phyloP scores from a whole-genome alignment of 2,329 filamentous ascomycete genomes.

The Aspergillus pseudotamarii region DNA sequence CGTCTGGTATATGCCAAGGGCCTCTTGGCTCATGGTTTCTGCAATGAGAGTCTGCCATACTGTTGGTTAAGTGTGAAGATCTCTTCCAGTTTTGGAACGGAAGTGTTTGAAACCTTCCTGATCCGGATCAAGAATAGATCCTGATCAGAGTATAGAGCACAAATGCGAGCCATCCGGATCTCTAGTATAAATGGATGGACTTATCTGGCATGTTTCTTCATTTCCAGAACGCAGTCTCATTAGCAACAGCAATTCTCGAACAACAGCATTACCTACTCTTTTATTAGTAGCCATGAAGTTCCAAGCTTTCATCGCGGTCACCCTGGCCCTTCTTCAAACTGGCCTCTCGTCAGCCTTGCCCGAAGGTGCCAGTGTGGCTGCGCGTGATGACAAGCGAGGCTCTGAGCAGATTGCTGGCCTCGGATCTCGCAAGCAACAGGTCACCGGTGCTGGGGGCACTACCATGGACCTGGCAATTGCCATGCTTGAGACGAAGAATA shows the following conservation, averaged over 20 bases:
- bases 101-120: not conserved
- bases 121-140: not conserved
- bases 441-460: constrained; percentile 24
- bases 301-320: not conserved
- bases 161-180: not conserved
- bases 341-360: not conserved
- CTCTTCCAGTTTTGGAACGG: not conserved
- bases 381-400: constrained; percentile 21
- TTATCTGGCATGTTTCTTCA: too few relatives aligned
- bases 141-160: not conserved
- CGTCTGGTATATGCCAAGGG: not conserved
- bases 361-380: not conserved
- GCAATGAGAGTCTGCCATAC: not conserved
- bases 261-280: not conserved
- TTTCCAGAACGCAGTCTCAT: too few relatives aligned
- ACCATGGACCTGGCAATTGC: constrained; percentile 30
- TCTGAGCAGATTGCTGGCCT: constrained; percentile 20
- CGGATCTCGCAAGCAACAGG: constrained; percentile 24
- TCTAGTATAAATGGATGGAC: not conserved
- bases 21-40: not conserved
- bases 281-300: not conserved
- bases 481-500: constrained; percentile 28
- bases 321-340: not conserved
- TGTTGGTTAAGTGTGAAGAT: not conserved
- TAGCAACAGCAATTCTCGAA: not conserved